A percentile compares a stretch with the other conserved stretches of the same genome.
Conservation (phyloP, 257 asterid genomes). For the Plectranthus barbatus region DNA sequence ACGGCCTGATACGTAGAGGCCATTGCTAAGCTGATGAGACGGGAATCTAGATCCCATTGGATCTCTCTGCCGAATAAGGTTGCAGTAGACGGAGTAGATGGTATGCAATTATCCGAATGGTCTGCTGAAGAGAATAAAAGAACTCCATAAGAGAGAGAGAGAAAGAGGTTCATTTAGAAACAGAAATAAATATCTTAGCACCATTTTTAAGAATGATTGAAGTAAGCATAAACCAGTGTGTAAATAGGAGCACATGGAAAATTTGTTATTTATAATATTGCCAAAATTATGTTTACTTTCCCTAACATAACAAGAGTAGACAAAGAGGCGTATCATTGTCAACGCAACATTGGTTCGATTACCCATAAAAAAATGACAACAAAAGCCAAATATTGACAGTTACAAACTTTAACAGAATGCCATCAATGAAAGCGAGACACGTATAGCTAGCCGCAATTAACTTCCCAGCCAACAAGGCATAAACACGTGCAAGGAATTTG, state of each 20-base stretch:
- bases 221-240: constrained; percentile 7
- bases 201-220: neutral
- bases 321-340: constrained; percentile 4
- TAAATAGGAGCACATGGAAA: neutral
- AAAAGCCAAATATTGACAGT: constrained; percentile 7
- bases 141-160: constrained; percentile 16
- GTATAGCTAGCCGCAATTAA: neutral
- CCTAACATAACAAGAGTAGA: neutral
- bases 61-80: constrained; percentile 18
- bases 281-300: neutral
- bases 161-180: constrained; percentile 9
- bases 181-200: neutral
- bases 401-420: constrained; percentile 5
- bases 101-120: constrained; percentile 3
- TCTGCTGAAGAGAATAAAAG: constrained; percentile 17
- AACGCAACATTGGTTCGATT: neutral
- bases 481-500: constrained; percentile 23
- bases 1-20: constrained; percentile 83
- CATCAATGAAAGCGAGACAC: constrained; percentile 11
- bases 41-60: constrained; percentile 90
- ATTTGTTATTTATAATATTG: neutral
- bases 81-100: constrained; percentile 7
- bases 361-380: constrained; percentile 5
- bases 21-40: constrained; percentile 91
- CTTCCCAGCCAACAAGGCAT: neutral